Evolutionary conservation across 495 filamentous ascomycete genomes (phyloP), one percentile per base, ranked within the genome.

Genomic region (Aspergillus conjunctus): DNA sequence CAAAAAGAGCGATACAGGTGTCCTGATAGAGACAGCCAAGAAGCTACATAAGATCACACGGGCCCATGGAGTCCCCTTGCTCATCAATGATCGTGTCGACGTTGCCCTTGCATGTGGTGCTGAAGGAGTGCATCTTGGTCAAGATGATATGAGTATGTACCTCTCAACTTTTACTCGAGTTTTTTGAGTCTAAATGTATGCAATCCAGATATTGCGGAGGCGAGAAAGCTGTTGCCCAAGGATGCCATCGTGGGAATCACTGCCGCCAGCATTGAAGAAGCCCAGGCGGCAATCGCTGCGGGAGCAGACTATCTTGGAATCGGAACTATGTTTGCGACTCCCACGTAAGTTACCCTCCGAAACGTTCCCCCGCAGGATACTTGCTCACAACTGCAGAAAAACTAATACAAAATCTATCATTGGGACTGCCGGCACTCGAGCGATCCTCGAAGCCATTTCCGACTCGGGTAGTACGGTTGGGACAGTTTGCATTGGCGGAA

Each of bases 71-170:
- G 86, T 97, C 0, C 94, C 93, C 30, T 80, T 98, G 51, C 75
- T 98, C 39, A 93, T 98, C 76, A 97, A 98, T 70, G 94, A 98
- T 73, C 88, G 92, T n/a, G 82, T 96, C 6, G 93, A 96, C 76
- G 90, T 98, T 17, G 92, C 92, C 21, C 79, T 94, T 30, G 94
- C 91, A 15, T 83, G 90, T 45, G 89, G 86, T 7, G 92, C 88
- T 41, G 93, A 97, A 70, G 94, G 94, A 46, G 90, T 97, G 14
- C 93, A 98, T 72, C 81, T 98, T 43, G 93, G 94, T 32, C 93
- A 97, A 73, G 91, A 96, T 83, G 93, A 98, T 74, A 87, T 96
- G 79, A 82, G 90, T 92, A 73, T 56, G 82, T 70, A 30, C 20
- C 41, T 14, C 54, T 33, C 4, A 49, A 30, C 52, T 39, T 20